phyloP scores from a whole-genome alignment of 1,284 basidiomycete genomes.

The Apiotrichum veenhuisii region DNA sequence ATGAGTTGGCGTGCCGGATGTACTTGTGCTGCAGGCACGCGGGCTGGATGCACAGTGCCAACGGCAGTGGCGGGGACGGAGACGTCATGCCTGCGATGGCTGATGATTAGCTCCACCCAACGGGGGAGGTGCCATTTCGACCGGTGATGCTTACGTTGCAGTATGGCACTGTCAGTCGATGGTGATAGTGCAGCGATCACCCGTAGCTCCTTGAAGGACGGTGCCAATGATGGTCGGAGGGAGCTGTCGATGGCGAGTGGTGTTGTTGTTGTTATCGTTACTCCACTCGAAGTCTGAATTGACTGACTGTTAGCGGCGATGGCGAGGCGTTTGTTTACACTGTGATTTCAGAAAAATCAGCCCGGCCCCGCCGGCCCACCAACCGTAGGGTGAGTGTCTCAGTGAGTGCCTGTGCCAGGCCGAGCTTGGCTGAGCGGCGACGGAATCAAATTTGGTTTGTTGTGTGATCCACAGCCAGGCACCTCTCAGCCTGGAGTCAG shows the following conservation, averaged over 20 bases:
- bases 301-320: too few species aligned
- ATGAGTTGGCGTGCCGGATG: conserved; percentile 68
- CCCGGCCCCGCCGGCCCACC: too few species aligned
- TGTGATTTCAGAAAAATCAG: too few species aligned
- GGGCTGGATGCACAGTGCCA: conserved; percentile 50
- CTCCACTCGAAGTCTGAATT: not conserved
- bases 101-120: not conserved
- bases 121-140: too few species aligned
- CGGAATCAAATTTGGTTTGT: conserved; percentile 1
- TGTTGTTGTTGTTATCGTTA: not conserved
- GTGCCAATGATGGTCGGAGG: not conserved
- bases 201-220: too few species aligned
- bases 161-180: too few species aligned
- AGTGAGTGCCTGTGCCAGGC: too few species aligned
- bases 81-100: not conserved
- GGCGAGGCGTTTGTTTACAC: too few species aligned
- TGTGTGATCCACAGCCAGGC: not conserved
- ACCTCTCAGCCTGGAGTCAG: not conserved
- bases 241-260: not conserved
- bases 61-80: conserved; percentile 12
- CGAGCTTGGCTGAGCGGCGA: not conserved
- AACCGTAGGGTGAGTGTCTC: too few species aligned
- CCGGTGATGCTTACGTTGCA: too few species aligned
- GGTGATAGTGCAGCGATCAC: too few species aligned
- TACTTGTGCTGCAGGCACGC: conserved; percentile 61